Base-by-base conservation (phyloP, 495 filamentous ascomycete species). In the Aeminium ludgeri region DNA sequence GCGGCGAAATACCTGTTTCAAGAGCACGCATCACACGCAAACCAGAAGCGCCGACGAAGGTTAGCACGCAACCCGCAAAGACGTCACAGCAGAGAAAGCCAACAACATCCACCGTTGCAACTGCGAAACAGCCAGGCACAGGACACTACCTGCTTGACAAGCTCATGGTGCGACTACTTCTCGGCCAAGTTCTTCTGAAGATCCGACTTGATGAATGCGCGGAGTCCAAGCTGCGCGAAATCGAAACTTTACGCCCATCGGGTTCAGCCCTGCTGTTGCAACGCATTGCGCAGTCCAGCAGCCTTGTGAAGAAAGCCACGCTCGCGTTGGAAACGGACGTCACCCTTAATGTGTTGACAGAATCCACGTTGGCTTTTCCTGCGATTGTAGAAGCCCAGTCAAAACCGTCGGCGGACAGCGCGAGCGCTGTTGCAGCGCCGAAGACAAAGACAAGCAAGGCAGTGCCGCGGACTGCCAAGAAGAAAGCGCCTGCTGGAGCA, bases 321-420 rank as follows among this genome's bases (percentile, higher is more conserved):
- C 72, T 75, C 15, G 66, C 75, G 36, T 76, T 97, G 60, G 66
- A 72, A 11, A 64, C 69, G 2, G 84, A 96, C 61, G 78, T 86
- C 8, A 78, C 86, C 1, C 92, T 86, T 56, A 89, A 81, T 30
- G 75, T 86, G 13, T 66, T 97, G 18, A 80, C 84, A 6, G 89
- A 97, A 45, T 96, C 89, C 5, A 92, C 84, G 3, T 78, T 89
- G 25, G 85, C 80, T 0, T 71, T 85, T 44, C 84, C 85, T 7
- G 74, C 81, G 8, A 4, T 43, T 15, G 10, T 28, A 16, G 7
- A 28, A 27, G 18, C n/a, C 6, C 36, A 12, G 12, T 6, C 18
- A 3, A 13, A 25, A 19, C 25, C 28, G 10, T n/a, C 7, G n/a
- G 6, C 28, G 6, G 13, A 39, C 12, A 5, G 23, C 12, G 20